Base-by-base conservation (phyloP, 2,329 filamentous ascomycete genomes). In the Monosporascus sp. region DNA sequence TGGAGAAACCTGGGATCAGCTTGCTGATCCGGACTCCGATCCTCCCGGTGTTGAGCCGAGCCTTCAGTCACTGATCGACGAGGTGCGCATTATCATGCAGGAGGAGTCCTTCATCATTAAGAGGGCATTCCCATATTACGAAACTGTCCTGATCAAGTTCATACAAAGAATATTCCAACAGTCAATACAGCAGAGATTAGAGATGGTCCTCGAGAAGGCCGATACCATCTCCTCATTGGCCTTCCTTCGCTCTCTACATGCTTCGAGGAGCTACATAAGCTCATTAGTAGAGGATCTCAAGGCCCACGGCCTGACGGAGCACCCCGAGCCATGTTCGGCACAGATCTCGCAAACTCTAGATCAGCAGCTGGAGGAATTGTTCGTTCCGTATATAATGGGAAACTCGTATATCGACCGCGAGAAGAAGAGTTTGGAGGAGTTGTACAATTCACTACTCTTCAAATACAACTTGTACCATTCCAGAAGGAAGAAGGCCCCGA, bases 91-190 rank as follows among this genome's bases (percentile, higher is more conserved):
- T 46, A 91, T 97, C 46, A 91, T 97, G 72, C 93, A 97, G 68
- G 93, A 97, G 65, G 94, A 99, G 67, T 97, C 93, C 9, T 89
- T 91, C 60, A 96, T 97, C 69, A 97, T 99, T 69, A 96, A 94
- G 70, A 85, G 91, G 50, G 93, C 94, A 0, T 99, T 99, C 66
- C 94, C 94, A 0, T 97, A 92, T 69, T 93, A 96, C 62, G 94
- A 99, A 63, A 92, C 93, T 55, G 94, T 99, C 1, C 76, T 99
- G 49, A 86, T 86, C 59, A 93, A 93, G 63, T 99, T 99, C 64
- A 80, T 99, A 50, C 94, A 99, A 71, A 83, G 94, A 60, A 88
- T 99, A 11, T 99, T 99, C 66, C 94, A 99, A 68, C 94, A 99
- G 71, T 97, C 93, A 2, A 92, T 99, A 57, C 95, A 99, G 71